Conservation (phyloP, 176 grass and related monocot species). For the Oryza nivara region DNA sequence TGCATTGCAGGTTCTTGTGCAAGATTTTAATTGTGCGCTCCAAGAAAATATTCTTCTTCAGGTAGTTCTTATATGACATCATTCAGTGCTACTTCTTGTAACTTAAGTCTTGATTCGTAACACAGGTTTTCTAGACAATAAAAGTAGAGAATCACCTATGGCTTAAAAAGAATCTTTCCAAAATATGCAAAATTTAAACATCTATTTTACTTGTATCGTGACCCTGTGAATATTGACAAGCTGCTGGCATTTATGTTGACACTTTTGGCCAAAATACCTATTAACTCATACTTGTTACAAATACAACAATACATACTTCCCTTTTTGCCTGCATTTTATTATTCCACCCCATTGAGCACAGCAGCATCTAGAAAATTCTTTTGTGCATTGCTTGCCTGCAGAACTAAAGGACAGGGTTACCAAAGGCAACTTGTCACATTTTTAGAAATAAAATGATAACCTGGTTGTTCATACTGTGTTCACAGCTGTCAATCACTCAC, state of each 20-base stretch:
- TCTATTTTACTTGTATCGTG: constrained; percentile 1
- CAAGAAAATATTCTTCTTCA: constrained; percentile 99
- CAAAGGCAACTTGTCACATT: background rate
- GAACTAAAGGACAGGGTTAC: background rate
- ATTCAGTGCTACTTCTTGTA: background rate
- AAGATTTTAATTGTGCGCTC: constrained; percentile 93
- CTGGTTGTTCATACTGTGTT: background rate
- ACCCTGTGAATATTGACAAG: background rate
- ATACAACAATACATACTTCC: background rate
- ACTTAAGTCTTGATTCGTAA: background rate
- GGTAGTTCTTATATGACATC: constrained; percentile 47
- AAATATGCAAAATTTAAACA: background rate
- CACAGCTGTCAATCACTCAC: background rate
- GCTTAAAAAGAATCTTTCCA: background rate
- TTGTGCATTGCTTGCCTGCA: background rate
- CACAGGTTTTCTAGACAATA: background rate
- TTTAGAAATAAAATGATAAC: background rate
- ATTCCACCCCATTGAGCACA: background rate
- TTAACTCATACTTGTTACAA: background rate
- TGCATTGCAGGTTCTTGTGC: constrained; percentile 70
- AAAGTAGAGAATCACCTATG: background rate
- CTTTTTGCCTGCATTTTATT: background rate
- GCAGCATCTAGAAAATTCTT: background rate
- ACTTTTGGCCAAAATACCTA: background rate
- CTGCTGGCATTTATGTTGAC: background rate